Evolutionary conservation across 2,329 filamentous ascomycete genomes (phyloP).

Genomic region (Raffaelea deltoideospora): DNA sequence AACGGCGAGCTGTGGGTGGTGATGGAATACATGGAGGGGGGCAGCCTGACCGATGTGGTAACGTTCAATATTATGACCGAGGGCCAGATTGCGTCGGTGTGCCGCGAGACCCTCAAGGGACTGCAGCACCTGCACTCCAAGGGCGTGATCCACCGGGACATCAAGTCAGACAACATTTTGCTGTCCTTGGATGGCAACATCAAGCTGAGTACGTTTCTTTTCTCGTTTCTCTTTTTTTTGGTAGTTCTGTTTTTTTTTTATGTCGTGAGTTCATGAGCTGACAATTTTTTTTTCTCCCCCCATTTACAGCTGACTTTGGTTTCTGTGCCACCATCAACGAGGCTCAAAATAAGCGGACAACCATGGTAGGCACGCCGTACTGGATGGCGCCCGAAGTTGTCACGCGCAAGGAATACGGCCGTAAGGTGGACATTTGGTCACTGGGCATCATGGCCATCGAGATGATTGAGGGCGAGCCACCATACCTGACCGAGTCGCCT

Average conservation of each 20-base stretch:
- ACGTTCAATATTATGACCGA: constrained; percentile 99
- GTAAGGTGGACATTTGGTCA: constrained; percentile 98
- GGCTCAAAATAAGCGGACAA: constrained; percentile 89
- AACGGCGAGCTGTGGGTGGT: constrained; percentile 92
- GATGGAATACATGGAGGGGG: constrained; percentile 99
- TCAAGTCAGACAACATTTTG: constrained; percentile 97
- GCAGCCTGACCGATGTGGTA: constrained; percentile 92
- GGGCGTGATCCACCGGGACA: constrained; percentile 94
- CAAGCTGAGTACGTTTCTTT: constrained; percentile 65
- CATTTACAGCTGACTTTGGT: constrained; percentile 69
- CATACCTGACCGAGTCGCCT: constrained; percentile 89
- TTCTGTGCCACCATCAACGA: constrained; percentile 99
- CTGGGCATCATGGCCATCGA: constrained; percentile 99
- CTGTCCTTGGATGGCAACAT: constrained; percentile 90
- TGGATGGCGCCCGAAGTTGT: constrained; percentile 99
- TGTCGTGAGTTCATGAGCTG: neutral
- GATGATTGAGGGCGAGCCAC: constrained; percentile 98
- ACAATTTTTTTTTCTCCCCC: neutral
- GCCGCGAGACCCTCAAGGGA: constrained; percentile 80
- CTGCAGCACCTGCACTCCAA: constrained; percentile 94
- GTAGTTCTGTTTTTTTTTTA: neutral
- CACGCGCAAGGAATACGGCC: constrained; percentile 90
- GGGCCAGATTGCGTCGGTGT: constrained; percentile 91
- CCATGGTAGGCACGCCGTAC: constrained; percentile 97
- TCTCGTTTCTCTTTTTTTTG: neutral